These are phyloP conservation scores for Fusarium sp. DNA, from an alignment of 2,329 filamentous ascomycete species.

Conservation along the genomic window DNA sequence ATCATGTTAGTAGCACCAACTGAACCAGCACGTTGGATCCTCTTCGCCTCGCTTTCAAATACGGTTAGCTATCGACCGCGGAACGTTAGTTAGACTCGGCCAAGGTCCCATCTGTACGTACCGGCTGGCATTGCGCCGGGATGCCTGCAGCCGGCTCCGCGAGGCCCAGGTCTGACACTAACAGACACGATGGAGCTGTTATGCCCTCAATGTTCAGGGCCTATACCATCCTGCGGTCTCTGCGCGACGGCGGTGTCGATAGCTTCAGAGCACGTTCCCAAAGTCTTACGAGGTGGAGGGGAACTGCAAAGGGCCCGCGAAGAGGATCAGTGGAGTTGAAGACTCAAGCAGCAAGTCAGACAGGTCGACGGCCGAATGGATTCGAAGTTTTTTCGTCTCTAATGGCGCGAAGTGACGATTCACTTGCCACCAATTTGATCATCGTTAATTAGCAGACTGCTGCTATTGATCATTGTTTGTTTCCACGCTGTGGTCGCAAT, in stretches of 20 bases:
- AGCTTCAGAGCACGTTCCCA: slow-evolving; percentile 44
- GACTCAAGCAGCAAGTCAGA: background rate
- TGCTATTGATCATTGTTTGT: slow-evolving; percentile 9
- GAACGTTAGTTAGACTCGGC: slow-evolving; percentile 38
- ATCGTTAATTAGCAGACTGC: slow-evolving; percentile 21
- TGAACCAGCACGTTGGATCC: slow-evolving; percentile 43
- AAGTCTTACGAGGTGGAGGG: slow-evolving; percentile 38
- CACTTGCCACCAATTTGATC: slow-evolving; percentile 26
- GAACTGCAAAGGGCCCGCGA: slow-evolving; percentile 12
- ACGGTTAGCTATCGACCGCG: slow-evolving; percentile 37
- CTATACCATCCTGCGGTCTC: slow-evolving; percentile 38
- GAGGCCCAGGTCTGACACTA: slow-evolving; percentile 41
- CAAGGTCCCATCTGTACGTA: slow-evolving; percentile 3
- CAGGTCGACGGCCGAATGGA: slow-evolving; percentile 7
- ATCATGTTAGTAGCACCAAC: slow-evolving; percentile 23
- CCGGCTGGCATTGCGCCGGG: slow-evolving; percentile 27
- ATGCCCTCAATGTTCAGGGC: slow-evolving; percentile 34
- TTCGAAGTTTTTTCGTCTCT: slow-evolving; percentile 3
- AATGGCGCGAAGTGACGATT: slow-evolving; percentile 21
- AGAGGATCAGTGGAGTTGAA: slow-evolving; percentile 40
- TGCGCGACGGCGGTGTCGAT: slow-evolving; percentile 45
- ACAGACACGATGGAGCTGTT: slow-evolving; percentile 36
- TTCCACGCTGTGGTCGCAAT: background rate
- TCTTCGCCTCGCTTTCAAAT: slow-evolving; percentile 32
- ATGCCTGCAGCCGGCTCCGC: slow-evolving; percentile 46